Evolutionary conservation across 2,329 filamentous ascomycete genomes (phyloP).

Genomic region (Monosporascus sp.): DNA sequence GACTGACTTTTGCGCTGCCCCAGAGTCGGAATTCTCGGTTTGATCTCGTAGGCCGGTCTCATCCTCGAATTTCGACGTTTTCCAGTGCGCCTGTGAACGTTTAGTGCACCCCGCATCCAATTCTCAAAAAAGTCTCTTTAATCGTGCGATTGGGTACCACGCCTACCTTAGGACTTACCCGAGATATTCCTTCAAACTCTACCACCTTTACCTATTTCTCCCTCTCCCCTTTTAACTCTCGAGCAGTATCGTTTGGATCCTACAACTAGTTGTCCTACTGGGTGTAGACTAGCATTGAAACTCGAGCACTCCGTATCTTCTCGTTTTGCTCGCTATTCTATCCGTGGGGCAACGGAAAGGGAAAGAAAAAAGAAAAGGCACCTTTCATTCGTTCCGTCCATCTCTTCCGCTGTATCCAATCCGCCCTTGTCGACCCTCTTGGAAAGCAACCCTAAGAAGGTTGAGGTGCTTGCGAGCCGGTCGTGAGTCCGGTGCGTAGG

Average conservation of each 20-base stretch:
- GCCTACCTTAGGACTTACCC: slow-evolving; percentile 1
- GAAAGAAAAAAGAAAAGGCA: no score
- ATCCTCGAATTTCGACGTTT: neutral
- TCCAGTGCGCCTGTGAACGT: neutral
- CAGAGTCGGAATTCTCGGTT: neutral
- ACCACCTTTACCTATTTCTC: neutral
- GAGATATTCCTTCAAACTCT: neutral
- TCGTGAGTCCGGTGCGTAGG: slow-evolving; percentile 19
- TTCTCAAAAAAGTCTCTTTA: slow-evolving; percentile 13
- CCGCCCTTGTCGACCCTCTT: neutral
- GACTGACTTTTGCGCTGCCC: no score
- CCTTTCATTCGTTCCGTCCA: no score
- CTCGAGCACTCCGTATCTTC: neutral
- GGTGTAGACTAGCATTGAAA: neutral
- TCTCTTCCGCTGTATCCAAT: neutral
- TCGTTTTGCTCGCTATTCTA: no score
- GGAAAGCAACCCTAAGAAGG: slow-evolving; percentile 13
- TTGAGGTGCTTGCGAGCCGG: slow-evolving; percentile 20
- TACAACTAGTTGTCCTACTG: neutral
- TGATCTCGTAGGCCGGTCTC: neutral
- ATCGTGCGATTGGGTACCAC: slow-evolving; percentile 15
- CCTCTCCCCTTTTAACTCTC: neutral
- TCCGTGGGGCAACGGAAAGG: no score
- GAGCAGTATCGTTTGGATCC: neutral
- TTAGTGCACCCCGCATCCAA: slow-evolving; percentile 21